Evolutionary conservation across 345 rosid genomes (phyloP).

Genomic region (Tarenaya hassleriana): DNA sequence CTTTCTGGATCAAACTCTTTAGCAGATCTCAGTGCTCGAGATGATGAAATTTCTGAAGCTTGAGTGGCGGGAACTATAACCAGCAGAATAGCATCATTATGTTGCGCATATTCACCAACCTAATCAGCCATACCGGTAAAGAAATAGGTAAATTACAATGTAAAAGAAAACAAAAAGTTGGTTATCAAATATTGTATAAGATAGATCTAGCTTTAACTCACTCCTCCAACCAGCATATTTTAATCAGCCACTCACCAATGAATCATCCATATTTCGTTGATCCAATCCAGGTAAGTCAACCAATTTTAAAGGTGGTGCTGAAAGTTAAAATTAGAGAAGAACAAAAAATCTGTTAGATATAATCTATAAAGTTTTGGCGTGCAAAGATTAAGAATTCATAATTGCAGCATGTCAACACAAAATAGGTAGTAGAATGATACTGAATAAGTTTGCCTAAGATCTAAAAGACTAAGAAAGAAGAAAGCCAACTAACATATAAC

Average conservation of each 20-base stretch:
- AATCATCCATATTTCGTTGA: slow-evolving; percentile 83
- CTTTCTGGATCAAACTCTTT: slow-evolving; percentile 92
- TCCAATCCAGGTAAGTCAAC: slow-evolving; percentile 96
- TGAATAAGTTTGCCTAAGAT: too few relatives aligned
- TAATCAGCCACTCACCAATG: slow-evolving; percentile 53
- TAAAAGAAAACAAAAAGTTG: too few relatives aligned
- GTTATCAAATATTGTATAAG: too few relatives aligned
- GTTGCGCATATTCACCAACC: slow-evolving; percentile 74
- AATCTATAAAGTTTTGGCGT: slow-evolving; percentile 7
- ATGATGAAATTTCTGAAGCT: slow-evolving; percentile 89
- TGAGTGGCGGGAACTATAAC: slow-evolving; percentile 86
- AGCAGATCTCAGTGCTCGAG: slow-evolving; percentile 78
- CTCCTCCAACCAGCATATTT: too few relatives aligned
- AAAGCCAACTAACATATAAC: too few relatives aligned
- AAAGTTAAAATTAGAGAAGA: slow-evolving; percentile 8
- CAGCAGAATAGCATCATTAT: slow-evolving; percentile 83
- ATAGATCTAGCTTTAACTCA: too few relatives aligned
- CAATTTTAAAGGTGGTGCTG: slow-evolving; percentile 96
- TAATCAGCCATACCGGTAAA: slow-evolving; percentile 8
- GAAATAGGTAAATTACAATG: too few relatives aligned
- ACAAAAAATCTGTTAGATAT: slow-evolving; percentile 5
- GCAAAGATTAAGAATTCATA: slow-evolving; percentile 8
- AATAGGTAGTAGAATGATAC: too few relatives aligned
- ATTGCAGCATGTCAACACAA: not conserved
- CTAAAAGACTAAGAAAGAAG: too few relatives aligned